Base-by-base conservation (phyloP, 495 filamentous ascomycete species). In the Penicillium paradoxum region DNA sequence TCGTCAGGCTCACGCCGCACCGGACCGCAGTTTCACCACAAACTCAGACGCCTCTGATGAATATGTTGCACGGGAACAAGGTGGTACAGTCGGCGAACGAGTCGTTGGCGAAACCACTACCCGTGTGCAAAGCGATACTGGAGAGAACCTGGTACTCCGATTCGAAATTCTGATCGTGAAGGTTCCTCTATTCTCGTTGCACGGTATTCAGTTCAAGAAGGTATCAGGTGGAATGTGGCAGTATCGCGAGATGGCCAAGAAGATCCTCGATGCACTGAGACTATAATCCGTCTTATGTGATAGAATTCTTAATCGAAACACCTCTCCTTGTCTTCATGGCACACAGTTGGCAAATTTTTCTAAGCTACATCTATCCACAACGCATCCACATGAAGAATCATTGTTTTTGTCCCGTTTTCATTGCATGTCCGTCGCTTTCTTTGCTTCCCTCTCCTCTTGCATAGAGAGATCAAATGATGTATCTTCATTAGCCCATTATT, bases 161-260 rank as follows among this genome's bases (percentile, higher is more conserved):
- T 99, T 99, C 60, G 93, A 99, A 64, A 96, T 98, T 48, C 81
- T 97, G 56, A 91, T 99, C 54, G 93, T 99, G 54, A 99, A 99
- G 74, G 90, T 99, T 29, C 93, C 93, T 22, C 72, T 99, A 44
- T 86, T 99, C 58, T 88, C 86, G 18, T 70, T 99, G 54, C 91
- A 97, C 62, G 93, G 93, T 37, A 89, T 99, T 44, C 93, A 99
- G 69, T 99, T 99, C 76, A 99, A 99, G 79, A 90, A 92, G 69
- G 84, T 97, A 40, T 83, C 89, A 25, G 95, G 93, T 6, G 89
- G 91, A 34, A 96, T 93, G 55, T 97, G 91, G 91, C 91, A 96
- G 70, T 99, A 97, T 66, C 95, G 96, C 73, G 88, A 90, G 55
- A 90, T 97, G 89, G 93, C 93, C 38, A 90, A 95, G 68, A 89